Base-by-base conservation (phyloP, 177 flowering plant genomes). In the Telopea speciosissima region DNA sequence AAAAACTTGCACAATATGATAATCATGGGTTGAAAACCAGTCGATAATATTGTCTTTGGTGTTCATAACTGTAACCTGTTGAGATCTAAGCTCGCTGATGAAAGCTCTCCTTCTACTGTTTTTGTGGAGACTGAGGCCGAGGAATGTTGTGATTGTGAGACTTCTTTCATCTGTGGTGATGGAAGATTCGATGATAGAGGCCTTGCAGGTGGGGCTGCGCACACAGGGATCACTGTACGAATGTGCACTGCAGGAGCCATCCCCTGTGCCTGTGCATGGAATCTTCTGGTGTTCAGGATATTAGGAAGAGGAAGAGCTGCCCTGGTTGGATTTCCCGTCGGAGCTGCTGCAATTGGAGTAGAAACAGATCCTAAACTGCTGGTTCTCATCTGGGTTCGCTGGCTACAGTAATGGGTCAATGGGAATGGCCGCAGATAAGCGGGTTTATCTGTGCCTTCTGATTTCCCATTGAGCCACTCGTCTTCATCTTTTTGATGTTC, bases 231-330 rank as follows among this genome's bases (percentile, higher is more conserved):
- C 66, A 83, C 84, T 63, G 89, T 83, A 62, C 89, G 80, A 60
- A 86, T 82, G 44, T 83, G 81, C 75, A 86, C 89, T 26, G 89
- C 85, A 24, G 86, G 89, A 10, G 87, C 89, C 17, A 82, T 67
- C 67, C 77, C 80, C 23, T 79, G 79, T 67, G 24, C 31, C 31
- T 28, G 31, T 28, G 31, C 31, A 28, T 72, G 70, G 44, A 82
- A 72, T 36, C 76, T 77, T 24, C 77, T 76, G 10, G 72, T 70
- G 65, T 66, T 40, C 52, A 67, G 67, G 24, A 70, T 28, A 52
- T 71, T 72, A 8, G 68, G 33, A 44, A 6, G 71, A 31, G 73
- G 66, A 31, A 58, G n/a, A n/a, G n/a, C n/a, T n/a, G n/a, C 22
- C 7, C 69, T 19, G 28, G 52, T 7, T 16, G 23, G 52, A 1